phyloP scores from a whole-genome alignment of 768 basidiomycete species.

The Tricholoma hemisulphureum region DNA sequence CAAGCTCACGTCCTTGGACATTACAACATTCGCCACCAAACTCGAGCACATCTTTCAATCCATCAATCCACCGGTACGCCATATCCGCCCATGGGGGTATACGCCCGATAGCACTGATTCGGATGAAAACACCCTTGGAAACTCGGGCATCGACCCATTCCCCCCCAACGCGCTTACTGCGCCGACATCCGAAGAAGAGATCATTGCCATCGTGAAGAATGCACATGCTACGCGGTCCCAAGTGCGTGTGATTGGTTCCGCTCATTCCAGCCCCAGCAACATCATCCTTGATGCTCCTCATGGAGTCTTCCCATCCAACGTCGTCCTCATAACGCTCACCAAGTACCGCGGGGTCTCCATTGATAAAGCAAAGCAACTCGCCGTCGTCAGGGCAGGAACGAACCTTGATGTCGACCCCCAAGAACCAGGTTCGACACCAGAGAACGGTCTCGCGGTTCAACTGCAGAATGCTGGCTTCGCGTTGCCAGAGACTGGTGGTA shows the following conservation, averaged over 20 bases:
- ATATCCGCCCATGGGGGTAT: background rate
- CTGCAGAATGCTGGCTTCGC: constrained; percentile 4
- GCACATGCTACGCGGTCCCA: background rate
- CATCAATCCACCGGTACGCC: background rate
- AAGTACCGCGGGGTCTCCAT: constrained; percentile 3
- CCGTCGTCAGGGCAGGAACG: constrained; percentile 5
- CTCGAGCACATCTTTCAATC: background rate
- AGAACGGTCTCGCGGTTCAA: background rate
- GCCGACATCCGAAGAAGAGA: constrained; percentile 1
- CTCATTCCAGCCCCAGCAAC: background rate
- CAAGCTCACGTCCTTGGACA: background rate
- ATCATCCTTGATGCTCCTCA: constrained; percentile 5
- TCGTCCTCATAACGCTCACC: constrained; percentile 5
- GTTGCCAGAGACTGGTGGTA: background rate
- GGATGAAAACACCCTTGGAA: background rate
- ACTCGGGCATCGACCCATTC: constrained; percentile 5
- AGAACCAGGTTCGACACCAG: constrained; percentile 2
- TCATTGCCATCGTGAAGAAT: background rate
- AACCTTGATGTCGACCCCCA: constrained; percentile 3
- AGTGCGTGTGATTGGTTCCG: constrained; percentile 6
- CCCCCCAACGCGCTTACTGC: background rate
- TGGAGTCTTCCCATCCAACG: background rate
- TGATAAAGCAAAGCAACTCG: background rate
- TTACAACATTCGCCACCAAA: background rate
- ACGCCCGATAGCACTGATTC: background rate